Evolutionary conservation across 495 filamentous ascomycete species (phyloP), one percentile per base, ranked within the genome.

Genomic region (Daldinia loculata): DNA sequence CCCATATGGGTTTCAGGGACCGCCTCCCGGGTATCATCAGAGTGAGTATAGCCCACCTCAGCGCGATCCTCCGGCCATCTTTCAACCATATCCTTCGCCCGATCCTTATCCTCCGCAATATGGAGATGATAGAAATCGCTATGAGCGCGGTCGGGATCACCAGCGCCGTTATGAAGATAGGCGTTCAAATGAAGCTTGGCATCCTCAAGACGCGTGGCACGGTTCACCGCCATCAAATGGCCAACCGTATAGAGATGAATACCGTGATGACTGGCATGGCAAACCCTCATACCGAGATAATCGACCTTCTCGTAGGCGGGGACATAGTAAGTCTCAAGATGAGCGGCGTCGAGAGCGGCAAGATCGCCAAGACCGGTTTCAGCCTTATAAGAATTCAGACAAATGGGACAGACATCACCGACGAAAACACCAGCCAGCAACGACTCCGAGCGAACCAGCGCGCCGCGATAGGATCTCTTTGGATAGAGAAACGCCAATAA

Each of bases 11-110:
- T 74, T 76, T 67, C 63, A 78, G 74, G 71, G 77, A n/a, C 51
- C 72, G 72, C 52, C 62, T 79, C 43, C 77, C 69, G n/a, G 74
- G 30, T 63, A 76, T 78, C 19, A 30, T 75, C 26, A 70, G 80
- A n/a, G 71, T 70, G 65, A 63, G n/a, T 71, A 77, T 53, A 64
- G 34, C n/a, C 63, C 52, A 11, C 66, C 73, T 36, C 68, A 66
- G 14, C 74, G 38, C 6, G 70, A 69, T 34, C 61, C 71, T 51
- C 56, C 72, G 6, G 27, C 63, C 41, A 60, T 53, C 6, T 61
- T 67, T 55, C 58, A 30, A 17, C 64, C 66, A 22, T 69, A 74
- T 51, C 58, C 67, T 14, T 62, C 60, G 6, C 60, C 59, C 19
- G 73, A 74, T 24, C 38, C 65, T 22, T 64, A 65, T 41, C 53